Conservation (phyloP, 139 green algal species). For the Raphidocelis subcapitata region DNA sequence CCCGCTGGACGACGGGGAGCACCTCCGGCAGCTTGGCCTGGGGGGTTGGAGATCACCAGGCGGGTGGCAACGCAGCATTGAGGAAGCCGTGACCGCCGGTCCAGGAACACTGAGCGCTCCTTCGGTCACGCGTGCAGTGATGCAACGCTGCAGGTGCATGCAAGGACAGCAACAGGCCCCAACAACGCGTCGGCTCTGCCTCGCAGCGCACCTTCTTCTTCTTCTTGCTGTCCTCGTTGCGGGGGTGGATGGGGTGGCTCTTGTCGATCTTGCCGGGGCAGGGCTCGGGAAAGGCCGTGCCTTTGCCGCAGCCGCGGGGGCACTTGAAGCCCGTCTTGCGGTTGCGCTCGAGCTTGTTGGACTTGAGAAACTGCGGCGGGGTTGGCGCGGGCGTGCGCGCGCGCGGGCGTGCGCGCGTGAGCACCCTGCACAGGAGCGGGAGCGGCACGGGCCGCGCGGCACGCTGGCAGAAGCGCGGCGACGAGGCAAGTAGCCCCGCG, state of each 20-base stretch:
- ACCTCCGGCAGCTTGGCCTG: conserved; percentile 22
- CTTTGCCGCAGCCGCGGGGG: conserved; percentile 80
- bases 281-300: conserved; percentile 44
- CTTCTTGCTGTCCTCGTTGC: conserved; percentile 79
- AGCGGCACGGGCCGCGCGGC: conserved; percentile 67
- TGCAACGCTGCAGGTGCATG: conserved; percentile 4
- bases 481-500: too few species aligned
- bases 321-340: conserved; percentile 92
- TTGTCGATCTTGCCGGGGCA: conserved; percentile 88
- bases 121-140: neutral
- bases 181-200: neutral
- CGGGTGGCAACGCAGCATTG: neutral
- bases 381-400: too few species aligned
- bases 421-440: neutral
- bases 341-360: conserved; percentile 73
- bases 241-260: conserved; percentile 72
- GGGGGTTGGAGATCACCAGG: too few species aligned
- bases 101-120: neutral
- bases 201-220: conserved; percentile 32
- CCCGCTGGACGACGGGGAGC: conserved; percentile 4
- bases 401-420: neutral
- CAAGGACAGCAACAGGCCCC: neutral
- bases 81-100: neutral
- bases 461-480: too few species aligned
- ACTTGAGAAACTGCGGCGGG: conserved; percentile 61